Conservation (phyloP, 108 stramenopile genomes). For the Pseudonitzschia pungens region DNA sequence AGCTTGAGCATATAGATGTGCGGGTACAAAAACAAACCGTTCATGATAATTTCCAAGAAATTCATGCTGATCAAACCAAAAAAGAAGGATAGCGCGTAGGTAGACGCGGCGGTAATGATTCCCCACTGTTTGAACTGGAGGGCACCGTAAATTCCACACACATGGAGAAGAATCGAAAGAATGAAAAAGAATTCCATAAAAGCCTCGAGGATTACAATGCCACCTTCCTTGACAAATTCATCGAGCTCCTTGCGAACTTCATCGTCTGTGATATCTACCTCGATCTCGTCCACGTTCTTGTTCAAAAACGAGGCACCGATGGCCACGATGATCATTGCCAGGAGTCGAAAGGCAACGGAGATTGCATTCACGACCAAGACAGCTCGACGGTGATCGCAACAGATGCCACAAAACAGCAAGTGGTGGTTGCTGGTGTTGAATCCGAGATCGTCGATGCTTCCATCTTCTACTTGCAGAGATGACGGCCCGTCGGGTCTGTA, state of each 20-base stretch:
- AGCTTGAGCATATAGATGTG: conserved; percentile 35
- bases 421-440: background rate
- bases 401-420: conserved; percentile 28
- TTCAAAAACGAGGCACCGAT: background rate
- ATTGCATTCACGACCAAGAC: conserved; percentile 39
- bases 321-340: background rate
- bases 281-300: background rate
- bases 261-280: background rate
- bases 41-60: conserved; percentile 2
- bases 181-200: background rate
- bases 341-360: conserved; percentile 17
- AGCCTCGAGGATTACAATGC: background rate
- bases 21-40: conserved; percentile 39
- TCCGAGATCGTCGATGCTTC: background rate
- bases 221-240: background rate
- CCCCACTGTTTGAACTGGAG: conserved; percentile 31
- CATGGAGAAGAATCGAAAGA: background rate
- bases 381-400: conserved; percentile 46
- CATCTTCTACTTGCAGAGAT: background rate
- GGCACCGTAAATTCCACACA: conserved; percentile 29
- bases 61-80: background rate
- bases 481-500: background rate
- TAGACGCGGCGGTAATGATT: conserved; percentile 3
- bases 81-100: background rate
- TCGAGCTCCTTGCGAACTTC: background rate